Evolutionary conservation across 176 grass and related monocot species (phyloP).

Genomic region (Themeda triandra): DNA sequence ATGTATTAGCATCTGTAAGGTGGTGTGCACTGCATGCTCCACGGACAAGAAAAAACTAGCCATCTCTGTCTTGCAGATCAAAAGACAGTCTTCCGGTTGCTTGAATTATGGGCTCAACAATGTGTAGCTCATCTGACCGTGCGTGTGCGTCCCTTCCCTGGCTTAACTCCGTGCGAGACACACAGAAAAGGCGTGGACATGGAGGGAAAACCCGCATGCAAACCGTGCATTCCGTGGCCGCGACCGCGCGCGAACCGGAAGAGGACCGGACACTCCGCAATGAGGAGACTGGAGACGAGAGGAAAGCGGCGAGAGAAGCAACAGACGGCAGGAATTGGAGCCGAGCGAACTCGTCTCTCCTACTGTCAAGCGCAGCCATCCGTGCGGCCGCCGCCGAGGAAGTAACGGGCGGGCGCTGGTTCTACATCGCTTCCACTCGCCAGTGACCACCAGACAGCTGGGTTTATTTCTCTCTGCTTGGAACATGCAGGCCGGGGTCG

Average conservation of each 20-base stretch:
- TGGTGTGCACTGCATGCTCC: too few relatives aligned
- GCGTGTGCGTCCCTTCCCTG: too few relatives aligned
- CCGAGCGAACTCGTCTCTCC: neutral
- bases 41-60: too few relatives aligned
- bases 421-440: too few relatives aligned
- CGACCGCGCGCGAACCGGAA: neutral
- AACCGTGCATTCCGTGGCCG: neutral
- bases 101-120: too few relatives aligned
- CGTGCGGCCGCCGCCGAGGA: neutral
- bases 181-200: too few relatives aligned
- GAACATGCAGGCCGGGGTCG: neutral
- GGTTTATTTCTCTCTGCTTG: neutral
- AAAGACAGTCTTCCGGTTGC: too few relatives aligned
- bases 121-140: too few relatives aligned
- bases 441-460: conserved; percentile 11
- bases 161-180: too few relatives aligned
- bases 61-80: too few relatives aligned
- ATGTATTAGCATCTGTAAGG: too few relatives aligned
- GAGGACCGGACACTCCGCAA: neutral
- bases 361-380: conserved; percentile 29
- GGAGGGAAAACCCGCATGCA: too few relatives aligned
- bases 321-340: neutral
- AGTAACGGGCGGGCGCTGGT: conserved; percentile 17
- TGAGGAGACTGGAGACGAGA: neutral
- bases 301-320: neutral